Percentiles rank a stretch among this genome's conserved stretches.
Conservation (phyloP, 2,329 filamentous ascomycete genomes). For the Cladobotryum protrusum region DNA sequence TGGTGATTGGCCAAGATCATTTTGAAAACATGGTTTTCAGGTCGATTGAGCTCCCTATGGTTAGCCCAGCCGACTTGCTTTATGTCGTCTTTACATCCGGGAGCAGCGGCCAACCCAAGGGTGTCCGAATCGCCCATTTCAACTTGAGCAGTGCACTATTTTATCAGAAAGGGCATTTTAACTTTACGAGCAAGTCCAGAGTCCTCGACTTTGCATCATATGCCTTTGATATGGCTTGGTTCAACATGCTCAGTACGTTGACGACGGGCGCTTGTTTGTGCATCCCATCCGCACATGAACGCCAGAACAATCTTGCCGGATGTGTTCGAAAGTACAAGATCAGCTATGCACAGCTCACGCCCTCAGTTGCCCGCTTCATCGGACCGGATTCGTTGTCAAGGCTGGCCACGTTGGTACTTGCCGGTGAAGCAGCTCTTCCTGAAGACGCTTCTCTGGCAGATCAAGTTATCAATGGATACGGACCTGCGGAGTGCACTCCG, state of each 20-base stretch:
- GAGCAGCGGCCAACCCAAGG: slow-evolving; percentile 18
- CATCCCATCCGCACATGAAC: slow-evolving; percentile 13
- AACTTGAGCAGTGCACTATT: slow-evolving; percentile 13
- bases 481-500: slow-evolving; percentile 15
- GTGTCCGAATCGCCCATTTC: slow-evolving; percentile 16
- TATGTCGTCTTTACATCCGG: slow-evolving; percentile 20
- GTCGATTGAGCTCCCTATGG: too few relatives aligned
- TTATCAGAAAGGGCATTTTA: slow-evolving; percentile 13
- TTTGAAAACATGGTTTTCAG: too few relatives aligned
- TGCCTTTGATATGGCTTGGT: slow-evolving; percentile 17
- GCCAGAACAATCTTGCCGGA: slow-evolving; percentile 13
- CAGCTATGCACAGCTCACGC: slow-evolving; percentile 9
- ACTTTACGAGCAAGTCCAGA: slow-evolving; percentile 13
- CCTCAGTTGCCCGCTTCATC: slow-evolving; percentile 12
- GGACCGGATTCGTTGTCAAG: slow-evolving; percentile 7
- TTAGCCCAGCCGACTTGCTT: neutral
- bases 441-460: slow-evolving; percentile 10
- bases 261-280: slow-evolving; percentile 16
- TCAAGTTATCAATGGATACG: slow-evolving; percentile 16
- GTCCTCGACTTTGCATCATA: slow-evolving; percentile 20
- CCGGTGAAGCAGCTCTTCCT: slow-evolving; percentile 12
- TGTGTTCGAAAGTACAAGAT: slow-evolving; percentile 32
- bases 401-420: slow-evolving; percentile 10
- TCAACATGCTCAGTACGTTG: slow-evolving; percentile 16
- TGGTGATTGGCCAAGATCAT: too few relatives aligned